Evolutionary conservation across 225 moss, liverwort and hornwort species (phyloP), one percentile per base, ranked within the genome.

Genomic region (Straminergon stramineum): DNA sequence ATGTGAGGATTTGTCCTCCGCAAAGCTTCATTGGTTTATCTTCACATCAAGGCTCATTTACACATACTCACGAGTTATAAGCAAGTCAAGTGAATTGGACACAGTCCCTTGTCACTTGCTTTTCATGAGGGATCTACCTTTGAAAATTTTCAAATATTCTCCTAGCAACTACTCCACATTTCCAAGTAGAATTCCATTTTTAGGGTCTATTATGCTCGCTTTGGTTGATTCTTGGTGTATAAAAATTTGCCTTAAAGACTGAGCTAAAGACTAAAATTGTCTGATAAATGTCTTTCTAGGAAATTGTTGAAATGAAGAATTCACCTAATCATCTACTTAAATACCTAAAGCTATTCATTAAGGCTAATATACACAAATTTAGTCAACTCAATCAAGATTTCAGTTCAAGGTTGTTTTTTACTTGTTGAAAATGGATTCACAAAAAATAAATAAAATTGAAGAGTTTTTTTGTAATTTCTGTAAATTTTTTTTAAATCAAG

Each of bases 1-100:
- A 15, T 48, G 11, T 11, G 16, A 48, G 0, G 31, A 48, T 75
- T 1, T 45, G 0, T 74, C 2, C 16, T 0, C 10, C 0, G 0
- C 13, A 45, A 28, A 28, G 16, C 7, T 45, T 75, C 18, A 30
- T 0, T 48, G 4, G 30, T 52, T 52, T 16, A 34, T 32, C 8
- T 34, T 34, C 24, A 34, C 34, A 2, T 34, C 21, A 34, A 52
- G 7, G 52, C 5, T 75, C 20, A 31, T 32, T 31, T 32, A 11
- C 2, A 30, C 12, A 51, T 16, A 19, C 0, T 32, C 1, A 12
- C 20, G 7, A 32, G 7, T 12, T 12, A 51, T 32, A 7, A 51
- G 7, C 19, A 51, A 51, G 15, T 43, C 9, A 73, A 41, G 34
- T 66, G 10, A 66, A 34, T 34, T 66, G 18, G 31, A 35, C 19